Percentiles rank a stretch among this genome's conserved stretches.
These are phyloP conservation scores for Sicyos edulis DNA, from an alignment of 306 rosid genomes.

Conservation along the genomic window DNA sequence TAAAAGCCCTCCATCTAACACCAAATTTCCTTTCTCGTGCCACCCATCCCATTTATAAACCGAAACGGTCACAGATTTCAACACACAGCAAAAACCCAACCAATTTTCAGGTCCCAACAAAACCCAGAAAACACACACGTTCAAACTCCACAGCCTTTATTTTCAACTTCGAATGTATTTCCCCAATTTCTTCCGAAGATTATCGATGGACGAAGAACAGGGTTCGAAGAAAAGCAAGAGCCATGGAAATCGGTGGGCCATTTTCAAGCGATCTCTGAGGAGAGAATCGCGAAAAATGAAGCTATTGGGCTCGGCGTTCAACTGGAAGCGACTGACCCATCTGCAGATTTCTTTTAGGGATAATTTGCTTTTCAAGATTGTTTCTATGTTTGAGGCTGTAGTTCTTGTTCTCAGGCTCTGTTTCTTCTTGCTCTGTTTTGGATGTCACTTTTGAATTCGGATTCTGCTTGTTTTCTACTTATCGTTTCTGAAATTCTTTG, in stretches of 20 bases:
- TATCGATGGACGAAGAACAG: not conserved
- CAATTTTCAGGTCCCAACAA: not conserved
- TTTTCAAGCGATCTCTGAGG: constrained; percentile 40
- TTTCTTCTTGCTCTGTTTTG: constrained; percentile 59
- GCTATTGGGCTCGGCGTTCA: constrained; percentile 46
- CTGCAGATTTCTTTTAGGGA: constrained; percentile 42
- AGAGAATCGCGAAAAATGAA: constrained; percentile 42
- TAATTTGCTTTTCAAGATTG: constrained; percentile 46
- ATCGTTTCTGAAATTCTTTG: not conserved
- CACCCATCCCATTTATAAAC: not conserved
- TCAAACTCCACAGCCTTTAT: too few species aligned
- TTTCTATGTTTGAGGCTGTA: constrained; percentile 53
- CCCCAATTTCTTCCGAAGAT: not conserved
- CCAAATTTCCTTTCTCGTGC: not conserved
- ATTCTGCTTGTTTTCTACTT: not conserved
- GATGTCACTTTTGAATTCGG: constrained; percentile 43
- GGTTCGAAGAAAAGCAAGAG: not conserved
- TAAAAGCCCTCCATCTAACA: not conserved
- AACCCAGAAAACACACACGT: not conserved
- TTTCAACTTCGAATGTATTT: not conserved
- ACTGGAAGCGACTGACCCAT: constrained; percentile 32
- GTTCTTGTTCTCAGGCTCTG: constrained; percentile 31
- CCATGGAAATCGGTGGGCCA: constrained; percentile 23
- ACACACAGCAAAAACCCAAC: not conserved
- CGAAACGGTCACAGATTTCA: too few species aligned